Conservation (phyloP, 306 rosid species). For the Prunus mira region DNA sequence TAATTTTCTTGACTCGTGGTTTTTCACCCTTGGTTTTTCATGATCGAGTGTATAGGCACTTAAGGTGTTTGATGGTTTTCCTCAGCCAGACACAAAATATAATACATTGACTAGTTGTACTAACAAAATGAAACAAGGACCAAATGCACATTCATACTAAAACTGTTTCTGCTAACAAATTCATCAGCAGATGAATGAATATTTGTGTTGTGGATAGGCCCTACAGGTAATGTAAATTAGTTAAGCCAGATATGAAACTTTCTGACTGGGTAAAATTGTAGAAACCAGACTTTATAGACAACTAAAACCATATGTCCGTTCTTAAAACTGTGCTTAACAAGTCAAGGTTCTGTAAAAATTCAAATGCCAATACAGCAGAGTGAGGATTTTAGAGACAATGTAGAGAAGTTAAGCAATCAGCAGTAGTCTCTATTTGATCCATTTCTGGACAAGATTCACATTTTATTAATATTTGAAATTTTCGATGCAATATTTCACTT, state of each 20-base stretch:
- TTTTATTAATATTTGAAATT: background rate
- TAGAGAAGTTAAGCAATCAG: background rate
- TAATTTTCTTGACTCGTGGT: constrained; percentile 2
- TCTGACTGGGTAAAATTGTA: background rate
- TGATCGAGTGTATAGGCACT: background rate
- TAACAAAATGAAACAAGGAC: background rate
- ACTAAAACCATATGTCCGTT: background rate
- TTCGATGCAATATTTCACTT: background rate
- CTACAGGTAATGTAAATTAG: background rate
- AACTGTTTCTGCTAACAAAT: background rate
- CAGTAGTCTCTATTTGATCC: background rate
- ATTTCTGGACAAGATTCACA: background rate
- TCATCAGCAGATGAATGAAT: background rate
- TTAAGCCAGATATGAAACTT: background rate
- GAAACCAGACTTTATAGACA: background rate
- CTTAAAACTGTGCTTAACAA: background rate
- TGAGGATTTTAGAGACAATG: background rate
- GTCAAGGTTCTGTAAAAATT: background rate
- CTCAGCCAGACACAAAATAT: constrained; percentile 7
- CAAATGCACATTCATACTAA: no score
- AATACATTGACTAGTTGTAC: background rate
- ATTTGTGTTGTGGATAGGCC: background rate
- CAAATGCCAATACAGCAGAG: background rate
- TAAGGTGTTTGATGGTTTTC: background rate
- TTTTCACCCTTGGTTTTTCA: background rate